Percentiles rank a stretch among this genome's conserved stretches.
These are phyloP conservation scores for Scheffersomyces lignosus DNA, from an alignment of 805 yeast genomes.

Conservation along the genomic window DNA sequence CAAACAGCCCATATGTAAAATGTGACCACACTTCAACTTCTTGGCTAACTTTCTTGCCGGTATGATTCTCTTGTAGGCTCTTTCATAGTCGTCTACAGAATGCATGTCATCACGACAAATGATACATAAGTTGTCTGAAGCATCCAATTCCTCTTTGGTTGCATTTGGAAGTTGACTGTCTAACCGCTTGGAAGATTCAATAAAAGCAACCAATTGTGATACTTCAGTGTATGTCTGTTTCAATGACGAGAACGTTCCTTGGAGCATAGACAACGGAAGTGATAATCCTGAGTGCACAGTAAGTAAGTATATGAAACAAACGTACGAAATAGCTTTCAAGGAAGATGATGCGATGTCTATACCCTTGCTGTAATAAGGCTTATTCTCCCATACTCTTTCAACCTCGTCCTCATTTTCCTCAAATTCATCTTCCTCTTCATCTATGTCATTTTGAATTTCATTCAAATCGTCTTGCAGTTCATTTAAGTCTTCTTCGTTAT, in stretches of 20 bases:
- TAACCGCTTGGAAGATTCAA: slow-evolving; percentile 61
- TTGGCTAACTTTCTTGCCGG: slow-evolving; percentile 59
- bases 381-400: slow-evolving; percentile 74
- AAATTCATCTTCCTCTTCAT: no score
- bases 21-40: slow-evolving; percentile 80
- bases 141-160: slow-evolving; percentile 53
- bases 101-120: slow-evolving; percentile 91
- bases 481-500: slow-evolving; percentile 4
- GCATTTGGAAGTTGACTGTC: slow-evolving; percentile 67
- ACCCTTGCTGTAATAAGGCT: slow-evolving; percentile 56
- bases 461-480: no score
- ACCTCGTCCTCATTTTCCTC: slow-evolving; percentile 41
- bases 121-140: slow-evolving; percentile 68
- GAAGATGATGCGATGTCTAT: slow-evolving; percentile 55
- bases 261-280: slow-evolving; percentile 39
- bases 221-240: slow-evolving; percentile 27
- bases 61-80: slow-evolving; percentile 17
- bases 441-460: slow-evolving; percentile 8
- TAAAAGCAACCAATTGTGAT: slow-evolving; percentile 47
- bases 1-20: slow-evolving; percentile 85
- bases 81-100: slow-evolving; percentile 38
- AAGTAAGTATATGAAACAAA: slow-evolving; percentile 34
- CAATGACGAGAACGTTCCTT: slow-evolving; percentile 47
- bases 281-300: slow-evolving; percentile 30
- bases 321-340: slow-evolving; percentile 28